Base-by-base conservation (phyloP, 306 rosid species). In the Senna tora region DNA sequence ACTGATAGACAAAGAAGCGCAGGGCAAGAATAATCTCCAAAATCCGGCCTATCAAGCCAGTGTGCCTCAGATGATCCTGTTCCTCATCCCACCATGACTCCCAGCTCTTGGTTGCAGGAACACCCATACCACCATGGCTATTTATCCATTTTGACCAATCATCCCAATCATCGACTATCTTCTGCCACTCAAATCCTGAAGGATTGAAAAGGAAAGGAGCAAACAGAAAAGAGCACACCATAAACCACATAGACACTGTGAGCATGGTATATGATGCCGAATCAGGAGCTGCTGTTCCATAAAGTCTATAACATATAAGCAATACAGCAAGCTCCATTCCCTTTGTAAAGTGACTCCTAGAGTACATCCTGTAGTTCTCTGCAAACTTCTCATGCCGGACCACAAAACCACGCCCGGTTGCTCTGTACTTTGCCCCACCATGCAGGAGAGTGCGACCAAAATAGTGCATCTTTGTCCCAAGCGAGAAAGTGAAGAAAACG, bases 51-150 rank as follows among this genome's bases (percentile, higher is more conserved):
- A 81, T 2, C 38, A 72, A 4, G 22, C 97, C 96, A 42, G 97
- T 85, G 88, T 80, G 36, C 79, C 79, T 87, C 77, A 94, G 82
- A 81, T 94, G 99, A 81, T 94, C 99, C 56, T 94, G 99, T 84
- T 94, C 99, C 77, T 94, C 99, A 16, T 86, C 88, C 99, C 99
- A 94, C 99, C 99, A 94, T 2, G 99, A 94, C 53, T 94, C 99
- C 99, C 99, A 94, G 79, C 97, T 91, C 86, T 91, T 94, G 78
- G 63, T 86, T 73, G 96, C 83, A 30, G 97, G 91, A 74, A 94
- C 97, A 80, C 99, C 99, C 62, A 94, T 85, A 64, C 97, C 99
- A 19, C 97, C 99, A 36, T 83, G 90, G 76, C 76, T 89, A 67
- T 67, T 87, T 50, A 89, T 94, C 99, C 99, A 94, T 83, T 94